Evolutionary conservation across 176 grass and related monocot genomes (phyloP).

Genomic region (Aegilops bicornis): DNA sequence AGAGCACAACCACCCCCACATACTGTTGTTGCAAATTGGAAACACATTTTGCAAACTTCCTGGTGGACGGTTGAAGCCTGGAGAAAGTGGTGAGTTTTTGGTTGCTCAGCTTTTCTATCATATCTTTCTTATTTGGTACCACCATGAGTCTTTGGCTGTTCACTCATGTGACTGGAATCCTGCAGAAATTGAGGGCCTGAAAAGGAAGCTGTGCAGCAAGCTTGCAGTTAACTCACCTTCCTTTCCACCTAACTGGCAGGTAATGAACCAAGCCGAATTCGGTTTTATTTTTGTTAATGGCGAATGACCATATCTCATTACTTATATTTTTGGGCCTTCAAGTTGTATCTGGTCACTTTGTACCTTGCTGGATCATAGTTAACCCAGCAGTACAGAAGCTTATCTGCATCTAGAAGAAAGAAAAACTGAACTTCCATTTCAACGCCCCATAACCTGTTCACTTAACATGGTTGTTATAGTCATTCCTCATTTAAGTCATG

Average conservation of each 20-base stretch:
- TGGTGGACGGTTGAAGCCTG: constrained; percentile 89
- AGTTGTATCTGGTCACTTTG: background rate
- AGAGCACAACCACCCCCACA: constrained; percentile 94
- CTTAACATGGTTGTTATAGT: background rate
- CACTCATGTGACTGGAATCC: constrained; percentile 13
- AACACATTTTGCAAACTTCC: constrained; percentile 99
- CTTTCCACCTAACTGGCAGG: constrained; percentile 94
- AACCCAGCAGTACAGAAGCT: background rate
- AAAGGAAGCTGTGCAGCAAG: constrained; percentile 85
- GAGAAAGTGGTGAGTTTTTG: constrained; percentile 68
- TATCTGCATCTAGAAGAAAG: background rate
- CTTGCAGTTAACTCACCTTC: constrained; percentile 82
- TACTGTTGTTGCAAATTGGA: constrained; percentile 88
- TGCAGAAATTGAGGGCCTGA: constrained; percentile 90
- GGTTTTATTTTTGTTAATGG: background rate
- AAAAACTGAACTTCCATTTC: background rate
- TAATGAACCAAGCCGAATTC: constrained; percentile 18
- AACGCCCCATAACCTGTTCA: background rate
- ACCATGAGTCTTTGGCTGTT: background rate
- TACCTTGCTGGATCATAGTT: background rate
- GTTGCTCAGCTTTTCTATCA: background rate
- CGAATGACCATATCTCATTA: background rate
- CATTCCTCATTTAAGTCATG: background rate
- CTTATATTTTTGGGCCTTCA: background rate
- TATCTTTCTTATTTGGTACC: background rate